Percentiles rank a stretch among this genome's conserved stretches.
These are phyloP conservation scores for Trichophyton equinum DNA, from an alignment of 2,329 filamentous ascomycete species.

Conservation along the genomic window DNA sequence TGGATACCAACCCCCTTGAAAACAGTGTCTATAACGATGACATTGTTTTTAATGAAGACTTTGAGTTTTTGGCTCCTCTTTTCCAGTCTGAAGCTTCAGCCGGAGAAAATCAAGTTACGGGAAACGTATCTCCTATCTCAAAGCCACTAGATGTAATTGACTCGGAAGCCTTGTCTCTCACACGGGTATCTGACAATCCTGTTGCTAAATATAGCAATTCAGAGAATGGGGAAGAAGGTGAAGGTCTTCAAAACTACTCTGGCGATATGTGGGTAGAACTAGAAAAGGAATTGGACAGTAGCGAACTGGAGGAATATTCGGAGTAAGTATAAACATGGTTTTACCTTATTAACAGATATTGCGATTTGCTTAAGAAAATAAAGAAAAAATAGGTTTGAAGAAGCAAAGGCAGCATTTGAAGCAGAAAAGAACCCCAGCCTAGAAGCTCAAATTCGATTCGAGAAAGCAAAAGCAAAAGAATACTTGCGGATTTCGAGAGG, in stretches of 20 bases:
- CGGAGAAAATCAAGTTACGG: background rate
- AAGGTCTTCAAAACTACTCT: background rate
- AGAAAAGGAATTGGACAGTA: background rate
- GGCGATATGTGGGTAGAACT: background rate
- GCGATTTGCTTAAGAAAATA: too few relatives aligned
- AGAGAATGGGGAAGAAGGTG: background rate
- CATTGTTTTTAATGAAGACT: background rate
- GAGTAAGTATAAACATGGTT: background rate
- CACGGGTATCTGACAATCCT: too few relatives aligned
- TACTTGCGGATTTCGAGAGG: background rate
- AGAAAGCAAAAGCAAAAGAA: slow-evolving; percentile 6
- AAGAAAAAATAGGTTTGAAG: slow-evolving; percentile 1
- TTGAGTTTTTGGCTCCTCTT: background rate
- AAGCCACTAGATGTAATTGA: background rate
- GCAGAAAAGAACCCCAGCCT: slow-evolving; percentile 4
- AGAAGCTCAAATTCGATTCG: slow-evolving; percentile 5
- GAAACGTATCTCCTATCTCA: background rate
- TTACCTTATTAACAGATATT: too few relatives aligned
- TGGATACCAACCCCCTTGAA: background rate
- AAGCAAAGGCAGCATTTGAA: slow-evolving; percentile 3
- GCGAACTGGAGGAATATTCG: background rate
- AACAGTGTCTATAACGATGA: background rate
- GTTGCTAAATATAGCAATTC: background rate
- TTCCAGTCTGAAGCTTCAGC: background rate
- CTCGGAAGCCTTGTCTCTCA: background rate